Evolutionary conservation across 148 eudicot genomes (phyloP).

Genomic region (Rhododendron williamsianum): DNA sequence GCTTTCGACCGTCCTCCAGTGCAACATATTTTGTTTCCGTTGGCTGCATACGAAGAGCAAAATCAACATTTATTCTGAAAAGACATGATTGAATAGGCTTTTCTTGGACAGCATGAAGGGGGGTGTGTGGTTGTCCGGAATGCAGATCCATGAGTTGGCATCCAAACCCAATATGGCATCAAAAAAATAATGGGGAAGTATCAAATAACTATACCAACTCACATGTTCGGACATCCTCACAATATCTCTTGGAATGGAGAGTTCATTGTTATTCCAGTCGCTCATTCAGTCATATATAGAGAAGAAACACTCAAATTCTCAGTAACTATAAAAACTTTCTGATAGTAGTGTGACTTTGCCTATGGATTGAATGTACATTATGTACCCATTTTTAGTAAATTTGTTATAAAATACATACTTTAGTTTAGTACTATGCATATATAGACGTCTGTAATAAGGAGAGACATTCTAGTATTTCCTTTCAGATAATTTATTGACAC

Average conservation of each 20-base stretch:
- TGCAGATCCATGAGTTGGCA: neutral
- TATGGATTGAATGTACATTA: neutral
- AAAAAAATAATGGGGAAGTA: neutral
- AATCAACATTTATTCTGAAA: slow-evolving; percentile 3
- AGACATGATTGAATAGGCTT: neutral
- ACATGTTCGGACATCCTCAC: neutral
- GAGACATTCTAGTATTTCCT: neutral
- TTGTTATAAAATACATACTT: neutral
- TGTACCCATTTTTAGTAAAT: neutral
- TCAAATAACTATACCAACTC: neutral
- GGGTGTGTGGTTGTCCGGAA: neutral
- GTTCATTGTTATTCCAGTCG: neutral
- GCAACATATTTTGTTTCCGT: slow-evolving; percentile 51
- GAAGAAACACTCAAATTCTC: too few species aligned
- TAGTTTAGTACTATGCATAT: neutral
- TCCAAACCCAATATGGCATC: neutral
- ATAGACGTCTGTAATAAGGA: neutral
- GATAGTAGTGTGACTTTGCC: neutral
- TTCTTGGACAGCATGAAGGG: neutral
- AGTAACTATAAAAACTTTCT: neutral
- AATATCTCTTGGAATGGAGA: neutral
- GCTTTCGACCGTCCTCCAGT: slow-evolving; percentile 66
- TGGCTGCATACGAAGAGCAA: slow-evolving; percentile 32
- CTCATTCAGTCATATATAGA: neutral
- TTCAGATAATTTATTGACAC: neutral